Base-by-base conservation (phyloP, 2,329 filamentous ascomycete genomes). In the Fusarium chlamydosporum region DNA sequence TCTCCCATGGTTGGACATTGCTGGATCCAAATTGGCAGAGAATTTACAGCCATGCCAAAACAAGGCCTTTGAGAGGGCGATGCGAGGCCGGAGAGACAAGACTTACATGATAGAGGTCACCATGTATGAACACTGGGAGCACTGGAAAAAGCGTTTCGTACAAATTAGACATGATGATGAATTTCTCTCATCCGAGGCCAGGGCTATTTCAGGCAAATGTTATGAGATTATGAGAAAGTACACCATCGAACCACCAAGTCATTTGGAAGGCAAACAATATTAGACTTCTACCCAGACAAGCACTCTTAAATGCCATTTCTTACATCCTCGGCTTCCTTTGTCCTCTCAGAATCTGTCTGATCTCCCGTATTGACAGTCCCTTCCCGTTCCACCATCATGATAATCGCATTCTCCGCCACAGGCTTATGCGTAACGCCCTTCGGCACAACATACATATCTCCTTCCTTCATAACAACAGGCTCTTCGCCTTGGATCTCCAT, bases 351-450 rank as follows among this genome's bases (percentile, higher is more conserved):
- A 1, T 45, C 59, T 0, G n/a, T 31, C 1, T 73, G 71, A 45
- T 78, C 76, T 0, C 76, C 76, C 0, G 76, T 77, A 18, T 78
- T 78, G 0, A 76, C 50, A 1, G 76, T 78, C 0, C 75, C 76
- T 6, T 72, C 71, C n/a, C 70, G 75, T 65, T 82, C 80, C 7
- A 81, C 74, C 70, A 82, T 73, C 74, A 82, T 71, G 5, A 81
- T 77, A 8, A 74, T 70, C 1, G 78, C 79, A 47, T 75, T 70
- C 42, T 80, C 75, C 0, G 74, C 75, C n/a, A 77, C 73, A 2
- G 80, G 80, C 7, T 75, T 68, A 69, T 82, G 80, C 54, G 74
- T 71, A 4, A 81, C 76, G 1, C 78, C 79, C 47, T 70, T 78
- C 0, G 77, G 79, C 8, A 81, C 79, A 0, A 77, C 73, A 48